A percentile compares a stretch with the other conserved stretches of the same genome.
Evolutionary conservation across 2,329 filamentous ascomycete genomes (phyloP).

Genomic region (Fusarium virguliforme): DNA sequence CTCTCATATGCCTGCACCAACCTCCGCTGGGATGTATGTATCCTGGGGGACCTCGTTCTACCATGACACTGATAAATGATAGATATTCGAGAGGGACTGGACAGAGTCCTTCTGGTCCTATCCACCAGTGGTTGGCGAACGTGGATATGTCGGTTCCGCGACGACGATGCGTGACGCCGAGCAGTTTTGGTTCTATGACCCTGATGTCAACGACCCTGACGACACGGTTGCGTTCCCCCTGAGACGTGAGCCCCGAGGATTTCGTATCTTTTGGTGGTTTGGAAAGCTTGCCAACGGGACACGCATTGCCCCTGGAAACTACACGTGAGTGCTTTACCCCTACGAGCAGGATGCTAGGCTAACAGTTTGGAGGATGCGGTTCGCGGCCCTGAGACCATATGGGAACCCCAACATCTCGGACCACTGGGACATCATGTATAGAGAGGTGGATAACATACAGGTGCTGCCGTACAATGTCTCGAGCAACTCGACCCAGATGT

Average conservation of each 20-base stretch:
- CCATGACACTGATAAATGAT: background rate
- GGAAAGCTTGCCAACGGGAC: constrained; percentile 61
- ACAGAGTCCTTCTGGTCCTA: constrained; percentile 60
- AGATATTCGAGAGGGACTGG: constrained; percentile 61
- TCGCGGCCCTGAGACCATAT: constrained; percentile 61
- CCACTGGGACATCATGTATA: constrained; percentile 61
- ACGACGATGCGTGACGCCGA: constrained; percentile 58
- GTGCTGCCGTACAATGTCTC: constrained; percentile 54
- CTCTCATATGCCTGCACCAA: constrained; percentile 56
- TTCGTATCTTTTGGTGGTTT: constrained; percentile 60
- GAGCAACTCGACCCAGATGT: constrained; percentile 47
- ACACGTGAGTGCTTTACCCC: constrained; percentile 55
- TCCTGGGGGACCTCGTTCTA: background rate
- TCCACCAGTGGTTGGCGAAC: constrained; percentile 58
- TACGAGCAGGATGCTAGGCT: constrained; percentile 14
- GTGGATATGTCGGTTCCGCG: constrained; percentile 62
- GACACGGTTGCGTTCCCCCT: constrained; percentile 60
- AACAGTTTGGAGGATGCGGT: constrained; percentile 56
- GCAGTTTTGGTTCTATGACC: constrained; percentile 56
- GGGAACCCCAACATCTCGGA: constrained; percentile 59
- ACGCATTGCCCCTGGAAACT: constrained; percentile 59
- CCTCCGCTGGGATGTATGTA: constrained; percentile 57
- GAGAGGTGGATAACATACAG: constrained; percentile 54
- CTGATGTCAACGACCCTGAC: constrained; percentile 55
- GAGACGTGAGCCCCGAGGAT: constrained; percentile 54